Base-by-base conservation (phyloP, 2,329 filamentous ascomycete genomes). In the Calonectria multiphialidica region DNA sequence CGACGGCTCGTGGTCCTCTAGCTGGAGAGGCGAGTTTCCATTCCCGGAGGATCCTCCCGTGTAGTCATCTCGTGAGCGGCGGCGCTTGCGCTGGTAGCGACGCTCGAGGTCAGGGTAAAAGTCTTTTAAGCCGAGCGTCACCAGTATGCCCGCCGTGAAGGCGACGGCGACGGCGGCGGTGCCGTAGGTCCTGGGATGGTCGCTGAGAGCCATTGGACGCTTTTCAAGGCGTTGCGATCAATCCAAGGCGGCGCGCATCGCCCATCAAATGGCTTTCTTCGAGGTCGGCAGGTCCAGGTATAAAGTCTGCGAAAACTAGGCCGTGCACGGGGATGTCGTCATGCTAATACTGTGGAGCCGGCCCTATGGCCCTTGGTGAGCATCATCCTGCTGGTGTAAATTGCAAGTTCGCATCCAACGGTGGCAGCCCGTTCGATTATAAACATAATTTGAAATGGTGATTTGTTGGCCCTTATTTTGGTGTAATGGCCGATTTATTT, bases 81-180 rank as follows among this genome's bases (percentile, higher is more conserved):
- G 77, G 0, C 81, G 81, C 75, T 84, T 84, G 74, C 83, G 86
- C 78, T 90, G 90, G 78, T 91, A 94, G 23, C 90, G 88, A 25
- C 87, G 84, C 81, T 95, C 92, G 57, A 95, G 87, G 76, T 95
- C 93, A 1, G 93, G 92, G 78, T 95, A 96, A 44, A 96, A 83
- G 81, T 96, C 94, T 83, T 95, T 95, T 85, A 95, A 92, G 70
- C 93, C 93, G 3, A 97, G 84, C 0, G 95, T 95, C 68, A 96
- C 83, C 64, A 95, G 86, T 66, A 95, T 88, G 50, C 96, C 95
- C 12, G 94, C 89, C n/a, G 93, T 82, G 79, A 98, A 98, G 80
- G 94, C 93, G 23, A 92, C 85, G 69, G 91, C 88, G 49, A 95
- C 82, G 73, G 93, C 94, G 33, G 92, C 90, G 4, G 89, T 88